These are phyloP conservation scores for Cercospora sp. DNA, from an alignment of 2,329 filamentous ascomycete species.

Conservation along the genomic window DNA sequence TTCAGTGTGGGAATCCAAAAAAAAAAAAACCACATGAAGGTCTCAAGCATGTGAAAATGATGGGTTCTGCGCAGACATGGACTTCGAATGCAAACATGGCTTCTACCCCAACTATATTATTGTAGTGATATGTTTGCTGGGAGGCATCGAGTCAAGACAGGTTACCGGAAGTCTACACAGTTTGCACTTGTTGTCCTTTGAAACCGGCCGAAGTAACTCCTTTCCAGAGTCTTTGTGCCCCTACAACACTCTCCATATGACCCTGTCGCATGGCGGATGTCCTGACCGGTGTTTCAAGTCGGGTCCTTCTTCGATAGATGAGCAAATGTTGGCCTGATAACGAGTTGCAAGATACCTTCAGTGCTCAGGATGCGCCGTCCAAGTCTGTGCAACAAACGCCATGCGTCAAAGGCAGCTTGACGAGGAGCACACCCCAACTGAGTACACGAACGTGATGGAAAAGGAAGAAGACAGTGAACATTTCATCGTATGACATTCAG, in stretches of 20 bases:
- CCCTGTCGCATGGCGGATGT: no score
- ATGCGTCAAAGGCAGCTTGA: background rate
- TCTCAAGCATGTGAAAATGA: background rate
- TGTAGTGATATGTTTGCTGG: background rate
- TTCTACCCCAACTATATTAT: background rate
- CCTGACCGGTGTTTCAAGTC: no score
- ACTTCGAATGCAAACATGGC: background rate
- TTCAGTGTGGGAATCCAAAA: background rate
- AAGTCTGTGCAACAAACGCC: background rate
- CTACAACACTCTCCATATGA: no score
- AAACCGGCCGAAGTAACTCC: no score
- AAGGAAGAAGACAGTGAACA: background rate
- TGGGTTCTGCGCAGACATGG: background rate
- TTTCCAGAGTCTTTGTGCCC: no score
- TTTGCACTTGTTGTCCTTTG: no score
- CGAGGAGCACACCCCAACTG: background rate
- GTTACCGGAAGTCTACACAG: no score
- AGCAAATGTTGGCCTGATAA: no score
- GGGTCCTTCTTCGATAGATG: no score
- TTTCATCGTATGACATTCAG: constrained; percentile 17
- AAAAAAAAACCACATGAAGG: background rate
- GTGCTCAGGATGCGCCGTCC: background rate
- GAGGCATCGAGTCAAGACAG: background rate
- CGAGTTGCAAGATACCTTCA: no score
- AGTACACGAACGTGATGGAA: background rate